Base-by-base conservation (phyloP, 2,329 filamentous ascomycete species). In the Coniochaeta hoffmannii region DNA sequence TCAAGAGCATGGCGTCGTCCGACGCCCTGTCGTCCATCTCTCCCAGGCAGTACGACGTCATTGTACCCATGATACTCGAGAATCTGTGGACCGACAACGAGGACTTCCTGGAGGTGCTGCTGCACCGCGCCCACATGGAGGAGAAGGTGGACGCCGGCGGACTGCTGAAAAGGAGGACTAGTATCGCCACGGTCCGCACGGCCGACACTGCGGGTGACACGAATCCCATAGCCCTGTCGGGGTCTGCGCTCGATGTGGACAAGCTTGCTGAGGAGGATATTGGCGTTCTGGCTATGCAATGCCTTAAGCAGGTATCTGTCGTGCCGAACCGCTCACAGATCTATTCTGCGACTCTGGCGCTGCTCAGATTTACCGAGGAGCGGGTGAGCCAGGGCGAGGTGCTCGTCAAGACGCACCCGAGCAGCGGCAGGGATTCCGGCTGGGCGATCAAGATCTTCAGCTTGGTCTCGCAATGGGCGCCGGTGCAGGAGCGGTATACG, bases 401-500 rank as follows among this genome's bases (percentile, higher is more conserved):
- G 9, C 75, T 83, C 1, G 70, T 96, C 54, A 80, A 69, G 36
- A 69, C 71, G 24, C 69, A 78, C 55, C 63, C 71, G 12, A 67
- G 71, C 24, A 73, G 68, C 10, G 71, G 74, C 41, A 69, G 71
- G 44, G 78, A 81, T 62, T 73, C 76, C 46, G 87, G 83, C 52
- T 97, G 93, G 93, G 87, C 90, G 1, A 87, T 90, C 26, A 87
- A 85, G 56, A 78, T 97, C 53, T 90, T 95, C 68, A 83, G 87
- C 64, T 80, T 92, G 59, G 80, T 93, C 54, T 86, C 90, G 15
- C 83, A 85, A 57, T 97, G 92, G 91, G 88, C 91, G 0, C 91
- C 94, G 0, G 92, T 97, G 1, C 93, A 97, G 68, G 90, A 96
- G 66, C 88, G 94, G 54, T 97, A 96, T 72, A 84, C 93, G 36